Percentiles rank a stretch among this genome's conserved stretches.
phyloP scores from a whole-genome alignment of 139 green algal species.

The Coccomyxa sp. region DNA sequence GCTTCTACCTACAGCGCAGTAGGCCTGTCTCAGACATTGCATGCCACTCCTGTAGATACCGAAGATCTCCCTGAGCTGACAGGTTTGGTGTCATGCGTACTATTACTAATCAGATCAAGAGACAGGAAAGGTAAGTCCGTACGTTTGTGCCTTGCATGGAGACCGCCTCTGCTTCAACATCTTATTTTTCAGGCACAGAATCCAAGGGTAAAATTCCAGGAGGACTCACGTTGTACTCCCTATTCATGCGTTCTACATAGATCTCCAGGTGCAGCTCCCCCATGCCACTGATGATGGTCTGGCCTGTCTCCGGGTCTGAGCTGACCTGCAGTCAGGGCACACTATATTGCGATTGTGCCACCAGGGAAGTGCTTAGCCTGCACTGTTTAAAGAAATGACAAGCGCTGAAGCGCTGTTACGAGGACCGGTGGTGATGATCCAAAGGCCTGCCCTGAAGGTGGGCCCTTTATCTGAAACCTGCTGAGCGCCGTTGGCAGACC shows the following conservation, averaged over 20 bases:
- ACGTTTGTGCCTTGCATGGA: too few relatives aligned
- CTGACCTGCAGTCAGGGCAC: constrained; percentile 32
- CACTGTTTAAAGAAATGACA: too few relatives aligned
- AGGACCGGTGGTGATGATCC: too few relatives aligned
- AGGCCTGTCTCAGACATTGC: not conserved
- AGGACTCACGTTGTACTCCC: constrained; percentile 92
- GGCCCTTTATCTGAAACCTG: not conserved
- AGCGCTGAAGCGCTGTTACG: too few relatives aligned
- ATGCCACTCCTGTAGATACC: not conserved
- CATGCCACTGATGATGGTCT: constrained; percentile 94
- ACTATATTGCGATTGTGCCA: not conserved
- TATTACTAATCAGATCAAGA: too few relatives aligned
- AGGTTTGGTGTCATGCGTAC: too few relatives aligned
- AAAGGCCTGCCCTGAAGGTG: not conserved
- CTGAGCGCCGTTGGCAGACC: too few relatives aligned
- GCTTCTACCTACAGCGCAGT: constrained; percentile 45
- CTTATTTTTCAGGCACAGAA: too few relatives aligned
- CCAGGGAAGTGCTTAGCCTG: too few relatives aligned
- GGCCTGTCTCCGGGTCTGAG: constrained; percentile 65
- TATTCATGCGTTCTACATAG: constrained; percentile 94
- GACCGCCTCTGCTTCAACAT: too few relatives aligned
- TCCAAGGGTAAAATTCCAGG: too few relatives aligned
- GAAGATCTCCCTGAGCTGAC: not conserved
- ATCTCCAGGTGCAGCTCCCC: constrained; percentile 98
- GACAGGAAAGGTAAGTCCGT: too few relatives aligned